Evolutionary conservation across 306 rosid genomes (phyloP), one percentile per base, ranked within the genome.

Genomic region (Lotus japonicus): DNA sequence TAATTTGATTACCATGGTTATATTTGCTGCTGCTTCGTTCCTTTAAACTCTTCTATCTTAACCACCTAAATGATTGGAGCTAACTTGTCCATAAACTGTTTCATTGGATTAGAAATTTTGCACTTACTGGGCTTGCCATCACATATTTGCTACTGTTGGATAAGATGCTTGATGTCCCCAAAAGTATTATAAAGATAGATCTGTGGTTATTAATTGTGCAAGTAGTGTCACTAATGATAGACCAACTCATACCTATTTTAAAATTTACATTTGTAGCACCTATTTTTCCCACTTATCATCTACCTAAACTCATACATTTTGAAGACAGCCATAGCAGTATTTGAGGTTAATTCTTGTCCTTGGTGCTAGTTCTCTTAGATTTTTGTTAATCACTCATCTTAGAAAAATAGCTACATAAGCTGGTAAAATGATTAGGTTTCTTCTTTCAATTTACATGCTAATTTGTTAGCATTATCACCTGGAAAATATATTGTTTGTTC

Each of bases 31-130:
- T 42, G 53, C 69, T 64, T 56, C 39, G 31, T 43, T 71, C 44
- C 49, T 71, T 75, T 33, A 8, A 44, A 64, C 31, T 62, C 54
- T 66, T 50, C 64, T 73, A 19, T 64, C 41, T 42, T 14, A 55
- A 23, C 46, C 23, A 12, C 35, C 21, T 42, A 26, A 15, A 39
- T 59, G 68, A 5, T 51, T 57, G 70, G 23, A 31, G 50, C 53
- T 14, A 44, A 59, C 48, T 54, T 72, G 50, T 39, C 28, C 19
- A 11, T 12, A 21, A 41, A 9, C 14, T 52, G 33, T 55, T 58
- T 64, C 70, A 48, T 76, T 76, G 66, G 46, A 49, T 55, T 9
- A 42, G 33, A 64, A 58, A 28, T 42, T 71, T 64, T 10, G 41
- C 68, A 38, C 9, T 46, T 43, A 57, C 38, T 53, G 36, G 43